A percentile compares a stretch with the other conserved stretches of the same genome.
Conservation (phyloP, 768 basidiomycete genomes). For the Pisolithus marmoratus region DNA sequence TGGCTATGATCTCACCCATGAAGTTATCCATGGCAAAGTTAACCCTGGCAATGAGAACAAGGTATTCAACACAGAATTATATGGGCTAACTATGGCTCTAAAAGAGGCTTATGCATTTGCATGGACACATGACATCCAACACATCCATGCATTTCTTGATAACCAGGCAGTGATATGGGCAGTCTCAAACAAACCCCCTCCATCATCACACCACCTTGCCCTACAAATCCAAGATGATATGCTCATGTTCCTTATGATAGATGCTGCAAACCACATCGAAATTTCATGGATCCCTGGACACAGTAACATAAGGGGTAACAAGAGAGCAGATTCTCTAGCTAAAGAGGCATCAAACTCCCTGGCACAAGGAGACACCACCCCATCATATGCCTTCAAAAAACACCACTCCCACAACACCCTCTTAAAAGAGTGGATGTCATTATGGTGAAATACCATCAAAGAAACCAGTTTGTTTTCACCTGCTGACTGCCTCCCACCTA, state of each 20-base stretch:
- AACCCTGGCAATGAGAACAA: background rate
- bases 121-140: background rate
- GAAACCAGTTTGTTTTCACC: background rate
- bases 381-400: background rate
- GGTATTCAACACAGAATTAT: background rate
- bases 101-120: background rate
- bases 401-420: no score
- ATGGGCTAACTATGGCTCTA: background rate
- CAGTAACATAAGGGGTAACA: background rate
- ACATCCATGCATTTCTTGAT: background rate
- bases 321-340: background rate
- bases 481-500: background rate
- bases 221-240: background rate
- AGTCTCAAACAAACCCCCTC: background rate
- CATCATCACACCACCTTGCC: background rate
- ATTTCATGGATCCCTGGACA: background rate
- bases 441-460: background rate
- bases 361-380: background rate
- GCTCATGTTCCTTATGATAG: no score
- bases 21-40: background rate
- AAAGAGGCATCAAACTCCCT: background rate
- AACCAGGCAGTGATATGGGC: background rate
- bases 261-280: background rate
- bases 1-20: background rate
- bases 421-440: no score